Base-by-base conservation (phyloP, 2,329 filamentous ascomycete genomes). In the Rhinocladiella similis region DNA sequence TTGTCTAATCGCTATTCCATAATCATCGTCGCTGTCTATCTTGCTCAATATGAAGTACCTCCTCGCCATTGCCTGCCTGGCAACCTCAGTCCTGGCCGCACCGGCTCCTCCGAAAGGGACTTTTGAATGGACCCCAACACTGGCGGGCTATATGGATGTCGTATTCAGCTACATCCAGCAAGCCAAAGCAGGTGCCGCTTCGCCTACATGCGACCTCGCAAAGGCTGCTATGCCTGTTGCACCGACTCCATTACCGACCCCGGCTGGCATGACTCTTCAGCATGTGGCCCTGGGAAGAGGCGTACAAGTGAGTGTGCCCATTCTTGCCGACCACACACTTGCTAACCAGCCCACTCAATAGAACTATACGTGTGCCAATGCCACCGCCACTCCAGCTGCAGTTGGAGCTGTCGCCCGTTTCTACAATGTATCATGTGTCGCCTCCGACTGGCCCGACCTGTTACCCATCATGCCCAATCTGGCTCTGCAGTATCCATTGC, bases 201-300 rank as follows among this genome's bases (percentile, higher is more conserved):
- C 58, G 47, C 25, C 65, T 22, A 57, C 64, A 18, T 75, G 71
- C 62, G 70, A 77, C 56, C 56, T 67, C 18, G 70, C 69, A 59
- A 67, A 64, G 14, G 68, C 69, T 27, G 46, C 57, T 4, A 67
- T 74, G 58, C 75, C 75, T 4, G 41, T 61, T 16, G 61, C 71
- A 78, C 83, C 79, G 62, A 77, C 84, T 45, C 77, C 78, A 5
- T 80, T 96, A 5, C 85, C 88, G 13, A 62, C 78, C 6, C 84
- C 85, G 13, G 75, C 83, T 0, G 88, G 86, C 54, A 77, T 90
- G 27, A 76, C 69, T 3, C 79, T 95, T 49, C 82, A 84, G 69
- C 90, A 95, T 73, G 88, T 97, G 53, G 90, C 88, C 69, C 79
- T 97, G 60, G 93, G 93, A 67, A 87, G 90, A 43, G 93, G 93